Evolutionary conservation across 495 filamentous ascomycete genomes (phyloP).

Genomic region (Penicillium diatomitis): DNA sequence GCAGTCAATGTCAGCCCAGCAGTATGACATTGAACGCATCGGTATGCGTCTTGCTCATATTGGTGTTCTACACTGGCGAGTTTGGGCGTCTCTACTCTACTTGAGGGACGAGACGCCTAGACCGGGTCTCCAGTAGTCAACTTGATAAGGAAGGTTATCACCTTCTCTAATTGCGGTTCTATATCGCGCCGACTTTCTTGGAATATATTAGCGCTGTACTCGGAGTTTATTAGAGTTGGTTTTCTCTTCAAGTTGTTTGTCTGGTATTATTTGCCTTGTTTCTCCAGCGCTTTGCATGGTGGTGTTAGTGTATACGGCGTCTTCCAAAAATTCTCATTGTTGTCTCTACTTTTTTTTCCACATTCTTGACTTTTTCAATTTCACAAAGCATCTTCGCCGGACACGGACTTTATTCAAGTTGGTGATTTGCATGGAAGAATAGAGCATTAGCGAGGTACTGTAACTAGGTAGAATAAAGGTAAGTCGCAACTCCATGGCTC

Average conservation of each 20-base stretch:
- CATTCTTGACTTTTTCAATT: no score
- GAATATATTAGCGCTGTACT: no score
- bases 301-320: constrained; percentile 1
- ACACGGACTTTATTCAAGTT: background rate
- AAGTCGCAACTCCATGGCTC: no score
- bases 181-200: no score
- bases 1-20: constrained; percentile 16
- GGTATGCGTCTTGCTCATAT: constrained; percentile 70
- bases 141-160: background rate
- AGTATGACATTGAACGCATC: constrained; percentile 54
- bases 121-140: constrained; percentile 5
- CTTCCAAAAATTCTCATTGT: background rate
- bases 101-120: constrained; percentile 26
- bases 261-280: background rate
- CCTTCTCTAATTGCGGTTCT: no score
- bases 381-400: no score
- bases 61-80: constrained; percentile 73
- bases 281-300: constrained; percentile 31
- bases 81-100: constrained; percentile 71
- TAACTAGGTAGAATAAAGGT: no score
- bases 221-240: background rate
- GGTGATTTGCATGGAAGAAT: no score
- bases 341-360: no score
- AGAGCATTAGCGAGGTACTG: no score
- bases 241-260: background rate